A percentile compares a stretch with the other conserved stretches of the same genome.
phyloP scores from a whole-genome alignment of 371 early-diverging fungal species.

The Apophysomyces trapeziformis region DNA sequence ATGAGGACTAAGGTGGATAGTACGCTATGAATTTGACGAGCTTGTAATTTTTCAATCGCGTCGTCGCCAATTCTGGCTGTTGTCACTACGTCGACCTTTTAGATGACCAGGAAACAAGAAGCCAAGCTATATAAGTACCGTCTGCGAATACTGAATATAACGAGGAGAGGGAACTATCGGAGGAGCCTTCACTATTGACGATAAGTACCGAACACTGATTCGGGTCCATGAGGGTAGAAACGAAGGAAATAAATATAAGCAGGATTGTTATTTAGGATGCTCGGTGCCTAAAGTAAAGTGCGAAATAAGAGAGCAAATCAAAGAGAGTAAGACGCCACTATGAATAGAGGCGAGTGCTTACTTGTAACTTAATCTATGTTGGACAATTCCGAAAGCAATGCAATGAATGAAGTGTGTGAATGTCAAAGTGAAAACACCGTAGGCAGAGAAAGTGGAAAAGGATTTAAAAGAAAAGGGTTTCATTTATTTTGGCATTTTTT shows the following conservation, averaged over 20 bases:
- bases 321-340: no score
- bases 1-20: constrained; percentile 17
- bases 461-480: neutral
- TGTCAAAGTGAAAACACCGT: neutral
- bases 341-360: no score
- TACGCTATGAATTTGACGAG: constrained; percentile 2
- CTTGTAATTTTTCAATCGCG: constrained; percentile 16
- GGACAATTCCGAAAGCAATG: neutral
- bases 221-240: neutral
- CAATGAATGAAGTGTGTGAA: neutral
- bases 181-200: neutral
- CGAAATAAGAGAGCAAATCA: no score
- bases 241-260: neutral
- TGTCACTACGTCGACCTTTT: constrained; percentile 12
- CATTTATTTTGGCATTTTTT: constrained; percentile 10
- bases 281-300: no score
- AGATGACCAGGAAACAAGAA: constrained; percentile 2
- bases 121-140: neutral
- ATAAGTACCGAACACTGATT: constrained; percentile 6
- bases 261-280: neutral
- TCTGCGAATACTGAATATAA: neutral
- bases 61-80: constrained; percentile 16
- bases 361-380: no score
- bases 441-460: neutral
- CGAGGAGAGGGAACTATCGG: neutral